phyloP scores from a whole-genome alignment of 441 rosid genomes.

The Adansonia rubrostipa region DNA sequence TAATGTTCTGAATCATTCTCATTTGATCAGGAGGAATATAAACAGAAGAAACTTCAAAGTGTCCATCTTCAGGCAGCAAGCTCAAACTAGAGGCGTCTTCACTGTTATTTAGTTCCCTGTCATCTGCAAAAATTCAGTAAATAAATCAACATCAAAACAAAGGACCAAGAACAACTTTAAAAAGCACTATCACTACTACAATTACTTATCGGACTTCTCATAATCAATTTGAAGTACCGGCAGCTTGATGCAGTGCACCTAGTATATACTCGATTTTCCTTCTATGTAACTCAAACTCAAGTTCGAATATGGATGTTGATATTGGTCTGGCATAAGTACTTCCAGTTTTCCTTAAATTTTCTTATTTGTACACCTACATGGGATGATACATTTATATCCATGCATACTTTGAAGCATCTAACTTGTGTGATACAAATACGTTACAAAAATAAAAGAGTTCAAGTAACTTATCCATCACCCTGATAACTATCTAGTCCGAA shows the following conservation, averaged over 20 bases:
- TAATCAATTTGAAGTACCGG: not conserved
- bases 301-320: not conserved
- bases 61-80: slow-evolving; percentile 49
- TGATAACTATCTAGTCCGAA: not conserved
- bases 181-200: not conserved
- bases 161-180: slow-evolving; percentile 19
- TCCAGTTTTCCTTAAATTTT: not conserved
- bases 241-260: not conserved
- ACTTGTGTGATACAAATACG: not conserved
- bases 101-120: slow-evolving; percentile 43
- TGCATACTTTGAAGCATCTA: not conserved
- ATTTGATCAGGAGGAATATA: slow-evolving; percentile 82
- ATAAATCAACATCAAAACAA: slow-evolving; percentile 24
- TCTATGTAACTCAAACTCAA: slow-evolving; percentile 4
- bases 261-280: not conserved
- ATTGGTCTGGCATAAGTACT: not conserved
- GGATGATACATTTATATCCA: not conserved
- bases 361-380: not conserved
- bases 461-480: not conserved
- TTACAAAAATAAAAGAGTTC: not conserved
- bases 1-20: slow-evolving; percentile 74
- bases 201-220: not conserved
- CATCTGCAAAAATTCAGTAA: slow-evolving; percentile 31
- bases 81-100: slow-evolving; percentile 42
- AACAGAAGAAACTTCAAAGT: slow-evolving; percentile 55